These are phyloP conservation scores for Setaria italica DNA, from an alignment of 202 grass and related monocot genomes.

Conservation along the genomic window DNA sequence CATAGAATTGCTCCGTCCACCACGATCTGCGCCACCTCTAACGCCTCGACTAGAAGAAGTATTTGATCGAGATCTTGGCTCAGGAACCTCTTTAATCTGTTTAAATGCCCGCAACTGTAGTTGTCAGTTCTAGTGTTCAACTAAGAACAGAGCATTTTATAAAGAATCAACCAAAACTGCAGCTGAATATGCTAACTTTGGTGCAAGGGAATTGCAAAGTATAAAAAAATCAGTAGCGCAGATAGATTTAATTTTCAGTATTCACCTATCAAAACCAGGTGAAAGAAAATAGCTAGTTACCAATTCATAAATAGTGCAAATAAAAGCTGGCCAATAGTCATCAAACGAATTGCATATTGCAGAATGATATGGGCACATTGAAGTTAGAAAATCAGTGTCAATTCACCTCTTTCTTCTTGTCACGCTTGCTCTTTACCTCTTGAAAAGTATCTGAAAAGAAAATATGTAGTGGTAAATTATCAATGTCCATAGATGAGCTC, in stretches of 20 bases:
- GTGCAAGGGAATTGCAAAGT: neutral
- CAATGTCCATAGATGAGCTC: constrained; percentile 5
- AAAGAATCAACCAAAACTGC: constrained; percentile 29
- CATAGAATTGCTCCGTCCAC: constrained; percentile 56
- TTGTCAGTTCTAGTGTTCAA: constrained; percentile 38
- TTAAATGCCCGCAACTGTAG: constrained; percentile 41
- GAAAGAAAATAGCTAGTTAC: constrained; percentile 7
- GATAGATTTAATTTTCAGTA: neutral
- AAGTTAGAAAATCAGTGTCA: neutral
- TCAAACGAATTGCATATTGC: neutral
- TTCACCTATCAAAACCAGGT: constrained; percentile 16
- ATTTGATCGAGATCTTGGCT: constrained; percentile 77
- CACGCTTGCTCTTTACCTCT: constrained; percentile 91
- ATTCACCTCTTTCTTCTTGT: constrained; percentile 92
- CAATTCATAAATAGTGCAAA: constrained; percentile 24
- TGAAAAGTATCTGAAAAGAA: constrained; percentile 83
- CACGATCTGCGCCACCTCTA: constrained; percentile 75
- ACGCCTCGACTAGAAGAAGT: constrained; percentile 63
- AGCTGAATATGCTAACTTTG: neutral
- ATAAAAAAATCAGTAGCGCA: neutral
- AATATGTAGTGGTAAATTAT: constrained; percentile 17
- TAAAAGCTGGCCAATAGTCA: constrained; percentile 9
- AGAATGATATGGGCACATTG: neutral
- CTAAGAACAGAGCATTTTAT: constrained; percentile 5
- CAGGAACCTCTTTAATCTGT: constrained; percentile 79